Conservation (phyloP, 805 yeast genomes). For the Yarrowia divulgata region DNA sequence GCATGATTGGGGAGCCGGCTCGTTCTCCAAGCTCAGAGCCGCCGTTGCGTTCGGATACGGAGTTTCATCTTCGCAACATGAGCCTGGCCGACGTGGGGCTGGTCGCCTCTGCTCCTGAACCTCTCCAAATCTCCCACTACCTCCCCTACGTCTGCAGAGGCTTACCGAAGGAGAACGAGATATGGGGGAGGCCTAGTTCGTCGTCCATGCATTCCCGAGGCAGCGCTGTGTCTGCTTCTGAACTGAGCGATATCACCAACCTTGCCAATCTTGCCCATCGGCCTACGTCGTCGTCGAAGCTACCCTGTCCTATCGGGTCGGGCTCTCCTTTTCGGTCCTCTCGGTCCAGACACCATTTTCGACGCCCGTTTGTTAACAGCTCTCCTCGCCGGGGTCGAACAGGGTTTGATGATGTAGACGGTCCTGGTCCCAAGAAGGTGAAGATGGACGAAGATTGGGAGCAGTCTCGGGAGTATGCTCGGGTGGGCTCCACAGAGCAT, state of each 20-base stretch:
- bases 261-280: background rate
- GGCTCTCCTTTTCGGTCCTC: conserved; percentile 23
- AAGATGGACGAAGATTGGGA: conserved; percentile 7
- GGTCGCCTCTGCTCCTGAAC: background rate
- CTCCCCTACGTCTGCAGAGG: conserved; percentile 28
- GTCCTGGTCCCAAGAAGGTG: background rate
- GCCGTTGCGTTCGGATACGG: conserved; percentile 20
- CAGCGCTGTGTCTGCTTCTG: conserved; percentile 22
- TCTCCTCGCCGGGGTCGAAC: conserved; percentile 10
- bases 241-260: conserved; percentile 28
- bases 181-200: conserved; percentile 23
- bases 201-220: conserved; percentile 16
- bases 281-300: conserved; percentile 10
- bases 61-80: conserved; percentile 30
- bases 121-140: conserved; percentile 11
- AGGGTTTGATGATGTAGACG: conserved; percentile 11
- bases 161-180: background rate
- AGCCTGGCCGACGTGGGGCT: conserved; percentile 18
- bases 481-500: background rate
- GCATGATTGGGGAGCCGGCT: conserved; percentile 12
- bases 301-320: conserved; percentile 22
- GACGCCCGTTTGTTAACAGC: conserved; percentile 12
- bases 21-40: conserved; percentile 7
- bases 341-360: conserved; percentile 26
- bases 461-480: background rate